phyloP scores from a whole-genome alignment of 495 filamentous ascomycete species.

The Lasiosphaeria ovina region DNA sequence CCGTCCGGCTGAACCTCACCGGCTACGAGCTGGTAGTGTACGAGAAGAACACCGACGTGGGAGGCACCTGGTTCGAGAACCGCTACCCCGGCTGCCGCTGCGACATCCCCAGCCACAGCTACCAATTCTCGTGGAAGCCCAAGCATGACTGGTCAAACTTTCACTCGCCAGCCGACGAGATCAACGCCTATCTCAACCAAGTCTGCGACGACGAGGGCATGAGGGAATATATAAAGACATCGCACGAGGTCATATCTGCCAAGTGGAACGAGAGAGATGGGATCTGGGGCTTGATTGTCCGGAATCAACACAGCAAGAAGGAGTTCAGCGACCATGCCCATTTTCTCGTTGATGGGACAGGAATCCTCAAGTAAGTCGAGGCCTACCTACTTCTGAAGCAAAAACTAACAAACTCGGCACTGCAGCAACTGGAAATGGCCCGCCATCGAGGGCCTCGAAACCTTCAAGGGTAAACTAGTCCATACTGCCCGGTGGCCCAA shows the following conservation, averaged over 20 bases:
- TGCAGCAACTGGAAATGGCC: constrained; percentile 62
- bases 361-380: constrained; percentile 53
- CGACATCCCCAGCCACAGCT: constrained; percentile 56
- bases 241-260: constrained; percentile 38
- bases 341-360: constrained; percentile 58
- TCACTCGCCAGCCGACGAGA: constrained; percentile 57
- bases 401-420: neutral
- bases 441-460: constrained; percentile 46
- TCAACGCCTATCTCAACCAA: constrained; percentile 54
- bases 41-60: constrained; percentile 72
- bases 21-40: constrained; percentile 63
- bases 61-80: constrained; percentile 61
- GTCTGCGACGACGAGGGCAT: constrained; percentile 57
- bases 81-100: constrained; percentile 55
- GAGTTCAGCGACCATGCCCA: constrained; percentile 50
- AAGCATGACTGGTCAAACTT: constrained; percentile 59
- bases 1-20: constrained; percentile 39
- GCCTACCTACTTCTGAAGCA: neutral
- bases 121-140: constrained; percentile 56
- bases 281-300: constrained; percentile 51
- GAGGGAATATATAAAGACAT: constrained; percentile 48
- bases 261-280: constrained; percentile 43
- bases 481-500: constrained; percentile 62
- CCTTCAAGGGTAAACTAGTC: constrained; percentile 53
- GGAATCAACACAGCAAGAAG: constrained; percentile 44